A percentile compares a stretch with the other conserved stretches of the same genome.
Conservation (phyloP, 208 protist species). For the Herpetomonas samuelpessoai region DNA sequence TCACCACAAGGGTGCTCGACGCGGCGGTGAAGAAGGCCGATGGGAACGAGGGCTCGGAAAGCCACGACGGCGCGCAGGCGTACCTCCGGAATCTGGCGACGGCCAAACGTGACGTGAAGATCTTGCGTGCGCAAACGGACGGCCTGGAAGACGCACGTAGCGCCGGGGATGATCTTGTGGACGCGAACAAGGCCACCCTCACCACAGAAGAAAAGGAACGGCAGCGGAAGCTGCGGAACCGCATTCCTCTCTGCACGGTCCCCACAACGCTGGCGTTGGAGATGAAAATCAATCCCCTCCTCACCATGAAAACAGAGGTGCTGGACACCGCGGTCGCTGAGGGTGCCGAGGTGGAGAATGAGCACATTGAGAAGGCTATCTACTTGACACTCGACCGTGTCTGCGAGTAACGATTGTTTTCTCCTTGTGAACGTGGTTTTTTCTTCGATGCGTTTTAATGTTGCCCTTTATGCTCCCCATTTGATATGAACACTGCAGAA, state of each 20-base stretch:
- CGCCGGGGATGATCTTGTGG: conserved; percentile 1
- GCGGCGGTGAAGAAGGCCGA: not conserved
- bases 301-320: conserved; percentile 46
- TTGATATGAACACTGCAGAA: too few species aligned
- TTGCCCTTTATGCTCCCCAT: not conserved
- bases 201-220: not conserved
- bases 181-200: conserved; percentile 1
- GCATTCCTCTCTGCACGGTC: conserved; percentile 56
- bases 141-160: conserved; percentile 32
- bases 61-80: conserved; percentile 1
- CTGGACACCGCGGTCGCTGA: conserved; percentile 22
- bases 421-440: not conserved
- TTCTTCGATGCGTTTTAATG: not conserved
- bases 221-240: not conserved
- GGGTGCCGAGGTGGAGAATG: conserved; percentile 20
- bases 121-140: conserved; percentile 34
- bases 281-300: conserved; percentile 58
- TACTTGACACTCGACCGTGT: not conserved
- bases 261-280: conserved; percentile 65
- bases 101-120: conserved; percentile 26
- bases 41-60: too few species aligned
- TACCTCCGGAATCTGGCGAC: conserved; percentile 19
- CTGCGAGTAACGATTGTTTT: too few species aligned
- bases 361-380: conserved; percentile 20
- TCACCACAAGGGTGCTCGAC: conserved; percentile 22